Percentiles rank a stretch among this genome's conserved stretches.
phyloP scores from a whole-genome alignment of 208 protist species.

The Trypanosoma congolense region DNA sequence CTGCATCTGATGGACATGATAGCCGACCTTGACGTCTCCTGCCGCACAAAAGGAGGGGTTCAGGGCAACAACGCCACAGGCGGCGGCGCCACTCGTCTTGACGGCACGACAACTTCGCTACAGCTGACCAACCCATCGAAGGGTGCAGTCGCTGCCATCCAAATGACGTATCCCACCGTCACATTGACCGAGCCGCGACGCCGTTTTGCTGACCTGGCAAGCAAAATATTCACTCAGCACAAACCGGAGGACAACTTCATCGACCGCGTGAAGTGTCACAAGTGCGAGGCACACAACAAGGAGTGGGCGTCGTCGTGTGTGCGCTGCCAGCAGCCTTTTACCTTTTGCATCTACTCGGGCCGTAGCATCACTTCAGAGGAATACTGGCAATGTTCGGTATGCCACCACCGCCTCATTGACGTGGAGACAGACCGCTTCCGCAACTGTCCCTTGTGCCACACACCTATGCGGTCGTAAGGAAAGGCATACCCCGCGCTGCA shows the following conservation, averaged over 20 bases:
- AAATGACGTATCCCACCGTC: slow-evolving; percentile 77
- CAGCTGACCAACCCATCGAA: slow-evolving; percentile 76
- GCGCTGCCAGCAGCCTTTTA: slow-evolving; percentile 80
- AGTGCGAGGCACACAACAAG: slow-evolving; percentile 82
- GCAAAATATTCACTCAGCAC: slow-evolving; percentile 89
- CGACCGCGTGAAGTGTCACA: slow-evolving; percentile 68
- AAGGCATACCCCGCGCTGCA: too few species aligned
- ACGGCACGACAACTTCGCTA: slow-evolving; percentile 59
- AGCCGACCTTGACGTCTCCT: slow-evolving; percentile 75
- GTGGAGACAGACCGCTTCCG: slow-evolving; percentile 56
- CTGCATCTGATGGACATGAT: slow-evolving; percentile 64
- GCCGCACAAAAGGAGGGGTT: slow-evolving; percentile 23
- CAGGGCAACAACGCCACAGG: slow-evolving; percentile 11
- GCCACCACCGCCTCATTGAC: slow-evolving; percentile 81
- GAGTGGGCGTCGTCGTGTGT: slow-evolving; percentile 87
- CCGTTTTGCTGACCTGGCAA: slow-evolving; percentile 88
- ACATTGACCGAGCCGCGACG: slow-evolving; percentile 52
- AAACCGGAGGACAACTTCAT: slow-evolving; percentile 76
- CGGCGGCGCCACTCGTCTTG: slow-evolving; percentile 37
- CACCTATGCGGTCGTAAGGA: slow-evolving; percentile 37
- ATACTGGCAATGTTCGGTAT: slow-evolving; percentile 76
- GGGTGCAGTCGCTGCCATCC: slow-evolving; percentile 28
- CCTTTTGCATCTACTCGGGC: slow-evolving; percentile 84
- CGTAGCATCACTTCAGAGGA: slow-evolving; percentile 63
- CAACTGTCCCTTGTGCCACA: slow-evolving; percentile 92